These are phyloP conservation scores for Allium sativum DNA, from an alignment of 106 monocot species.

Conservation along the genomic window DNA sequence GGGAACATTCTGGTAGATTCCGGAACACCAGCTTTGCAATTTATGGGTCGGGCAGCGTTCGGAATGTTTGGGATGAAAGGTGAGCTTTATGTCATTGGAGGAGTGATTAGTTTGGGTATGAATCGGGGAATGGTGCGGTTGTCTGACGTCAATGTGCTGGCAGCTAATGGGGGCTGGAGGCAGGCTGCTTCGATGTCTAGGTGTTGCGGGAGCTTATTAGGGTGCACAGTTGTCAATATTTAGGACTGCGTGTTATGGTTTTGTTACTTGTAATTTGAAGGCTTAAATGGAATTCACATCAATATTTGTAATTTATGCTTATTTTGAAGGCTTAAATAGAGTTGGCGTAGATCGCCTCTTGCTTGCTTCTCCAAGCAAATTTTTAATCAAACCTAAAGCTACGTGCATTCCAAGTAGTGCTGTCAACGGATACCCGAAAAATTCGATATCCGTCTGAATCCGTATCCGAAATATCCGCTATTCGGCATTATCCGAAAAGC, in stretches of 20 bases:
- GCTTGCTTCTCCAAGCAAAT: too few species aligned
- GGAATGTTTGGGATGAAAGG: conserved; percentile 84
- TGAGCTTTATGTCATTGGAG: conserved; percentile 73
- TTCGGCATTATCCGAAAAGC: too few species aligned
- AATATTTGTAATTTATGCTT: too few species aligned
- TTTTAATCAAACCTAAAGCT: too few species aligned
- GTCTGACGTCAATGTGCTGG: conserved; percentile 63
- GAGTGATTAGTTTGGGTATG: conserved; percentile 72
- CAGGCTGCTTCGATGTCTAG: conserved; percentile 57
- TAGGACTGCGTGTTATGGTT: conserved; percentile 1
- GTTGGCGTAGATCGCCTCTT: too few species aligned
- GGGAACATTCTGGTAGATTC: conserved; percentile 12
- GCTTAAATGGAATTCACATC: too few species aligned
- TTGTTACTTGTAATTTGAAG: too few species aligned
- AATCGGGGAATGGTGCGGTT: conserved; percentile 79
- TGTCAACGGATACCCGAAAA: too few species aligned
- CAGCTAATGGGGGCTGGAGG: conserved; percentile 55
- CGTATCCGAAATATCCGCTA: too few species aligned
- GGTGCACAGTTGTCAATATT: conserved; percentile 62
- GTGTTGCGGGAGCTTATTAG: conserved; percentile 73
- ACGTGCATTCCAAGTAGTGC: too few species aligned
- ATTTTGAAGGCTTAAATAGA: too few species aligned
- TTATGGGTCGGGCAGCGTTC: conserved; percentile 72
- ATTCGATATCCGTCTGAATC: too few species aligned
- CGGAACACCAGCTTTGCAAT: conserved; percentile 49